phyloP scores from a whole-genome alignment of 495 filamentous ascomycete species.

The Tirmania nivea region DNA sequence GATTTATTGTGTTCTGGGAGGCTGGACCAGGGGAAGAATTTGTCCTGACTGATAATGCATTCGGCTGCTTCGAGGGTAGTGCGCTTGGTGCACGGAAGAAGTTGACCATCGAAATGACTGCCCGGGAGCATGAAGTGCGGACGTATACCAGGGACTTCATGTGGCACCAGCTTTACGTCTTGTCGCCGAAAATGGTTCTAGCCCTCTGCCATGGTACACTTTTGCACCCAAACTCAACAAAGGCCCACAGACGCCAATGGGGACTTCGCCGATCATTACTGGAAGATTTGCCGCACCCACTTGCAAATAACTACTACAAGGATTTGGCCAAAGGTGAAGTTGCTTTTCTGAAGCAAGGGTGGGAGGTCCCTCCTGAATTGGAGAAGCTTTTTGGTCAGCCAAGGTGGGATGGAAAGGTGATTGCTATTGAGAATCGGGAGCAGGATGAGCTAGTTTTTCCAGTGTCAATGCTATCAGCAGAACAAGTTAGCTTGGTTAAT shows the following conservation, averaged over 20 bases:
- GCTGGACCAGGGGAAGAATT: slow-evolving; percentile 20
- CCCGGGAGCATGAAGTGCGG: slow-evolving; percentile 14
- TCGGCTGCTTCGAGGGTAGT: slow-evolving; percentile 20
- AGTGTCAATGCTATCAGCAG: slow-evolving; percentile 13
- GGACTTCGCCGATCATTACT: slow-evolving; percentile 18
- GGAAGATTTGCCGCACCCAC: slow-evolving; percentile 17
- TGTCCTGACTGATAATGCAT: slow-evolving; percentile 19
- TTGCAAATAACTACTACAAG: slow-evolving; percentile 18
- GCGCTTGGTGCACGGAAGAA: slow-evolving; percentile 18
- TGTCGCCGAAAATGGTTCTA: slow-evolving; percentile 18
- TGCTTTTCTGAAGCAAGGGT: slow-evolving; percentile 15
- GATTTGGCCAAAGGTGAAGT: slow-evolving; percentile 16
- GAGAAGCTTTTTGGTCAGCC: slow-evolving; percentile 10
- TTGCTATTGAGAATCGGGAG: slow-evolving; percentile 8
- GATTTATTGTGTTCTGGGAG: slow-evolving; percentile 21
- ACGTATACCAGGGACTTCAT: slow-evolving; percentile 19
- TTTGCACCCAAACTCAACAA: slow-evolving; percentile 16
- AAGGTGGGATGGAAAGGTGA: slow-evolving; percentile 3
- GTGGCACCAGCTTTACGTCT: slow-evolving; percentile 22
- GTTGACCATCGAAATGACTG: slow-evolving; percentile 13
- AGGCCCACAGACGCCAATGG: slow-evolving; percentile 16
- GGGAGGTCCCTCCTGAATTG: slow-evolving; percentile 13
- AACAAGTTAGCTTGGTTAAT: slow-evolving; percentile 18
- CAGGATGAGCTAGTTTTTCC: slow-evolving; percentile 15
- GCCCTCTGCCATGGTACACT: slow-evolving; percentile 20